Evolutionary conservation across 768 basidiomycete species (phyloP), one percentile per base, ranked within the genome.

Genomic region (Russula emetica): DNA sequence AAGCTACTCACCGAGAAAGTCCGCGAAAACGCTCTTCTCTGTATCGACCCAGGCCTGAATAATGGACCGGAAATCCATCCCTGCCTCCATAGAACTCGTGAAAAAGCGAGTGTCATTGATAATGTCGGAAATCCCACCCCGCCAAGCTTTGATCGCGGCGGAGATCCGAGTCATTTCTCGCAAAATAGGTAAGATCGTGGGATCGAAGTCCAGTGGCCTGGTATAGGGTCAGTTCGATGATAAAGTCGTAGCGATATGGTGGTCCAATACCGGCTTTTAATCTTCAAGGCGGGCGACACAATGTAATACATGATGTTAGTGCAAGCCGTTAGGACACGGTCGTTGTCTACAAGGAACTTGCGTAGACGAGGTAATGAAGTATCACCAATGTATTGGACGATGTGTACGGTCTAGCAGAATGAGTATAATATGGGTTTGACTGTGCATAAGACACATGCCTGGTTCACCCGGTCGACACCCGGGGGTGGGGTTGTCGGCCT

Each of bases 51-150:
- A 73, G 4, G 86, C 78, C 68, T 85, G 89, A 58, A 98, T 77
- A 52, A 98, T 83, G 0, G 85, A 80, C 71, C 82, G 83, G 94
- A 96, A 99, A 61, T 79, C 78, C 22, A 73, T 70, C 8, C 84
- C 83, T 22, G 80, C 80, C 8, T 77, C 75, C 8, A 85, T 77
- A 58, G 78, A 79, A 55, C 84, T 87, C 70, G 87, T 90, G 79
- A 99, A 99, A 68, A 98, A 82, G 52, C 92, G 83, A 67, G 82
- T 85, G 73, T 99, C 97, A 69, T 85, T 87, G 64, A 98, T 79
- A 1, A 90, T 82, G 47, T 99, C 97, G 1, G 79, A 74, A 14
- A 98, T 85, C 11, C 86, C 85, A 0, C 83, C 77, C 57, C 87
- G 82, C 97, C 97, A 99, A 8, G 89, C 83, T 71, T 93, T 97